phyloP scores from a whole-genome alignment of 495 filamentous ascomycete species.

The Thermothielavioides terrestris region DNA sequence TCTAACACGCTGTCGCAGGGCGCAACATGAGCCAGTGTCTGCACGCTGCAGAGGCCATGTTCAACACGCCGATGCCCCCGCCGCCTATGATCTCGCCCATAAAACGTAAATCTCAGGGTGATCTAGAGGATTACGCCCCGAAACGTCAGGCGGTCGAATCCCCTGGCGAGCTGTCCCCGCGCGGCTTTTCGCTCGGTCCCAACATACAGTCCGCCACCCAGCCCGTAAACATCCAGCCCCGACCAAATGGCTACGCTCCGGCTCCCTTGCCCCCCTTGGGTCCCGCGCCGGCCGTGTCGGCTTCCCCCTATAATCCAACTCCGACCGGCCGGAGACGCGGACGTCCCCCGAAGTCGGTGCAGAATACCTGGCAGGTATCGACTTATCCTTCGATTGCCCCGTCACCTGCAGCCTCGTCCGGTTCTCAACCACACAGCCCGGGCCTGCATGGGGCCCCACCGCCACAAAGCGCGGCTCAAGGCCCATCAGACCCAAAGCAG shows the following conservation, averaged over 20 bases:
- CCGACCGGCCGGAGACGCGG: slow-evolving; percentile 22
- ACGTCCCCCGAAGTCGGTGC: slow-evolving; percentile 23
- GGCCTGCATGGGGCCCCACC: not conserved
- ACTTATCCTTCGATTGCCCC: slow-evolving; percentile 20
- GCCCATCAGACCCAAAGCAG: not conserved
- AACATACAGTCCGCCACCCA: slow-evolving; percentile 21
- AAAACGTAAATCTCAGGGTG: slow-evolving; percentile 39
- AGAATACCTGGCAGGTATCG: slow-evolving; percentile 20
- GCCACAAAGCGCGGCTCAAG: not conserved
- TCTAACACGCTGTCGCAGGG: slow-evolving; percentile 28
- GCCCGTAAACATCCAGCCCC: slow-evolving; percentile 25
- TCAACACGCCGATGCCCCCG: slow-evolving; percentile 28
- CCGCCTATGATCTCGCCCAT: slow-evolving; percentile 29
- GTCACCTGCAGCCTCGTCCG: not conserved
- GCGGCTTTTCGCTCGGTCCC: slow-evolving; percentile 15
- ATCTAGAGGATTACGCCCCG: slow-evolving; percentile 31
- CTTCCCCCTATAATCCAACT: slow-evolving; percentile 13
- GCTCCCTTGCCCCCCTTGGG: slow-evolving; percentile 13
- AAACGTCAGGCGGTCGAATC: slow-evolving; percentile 34
- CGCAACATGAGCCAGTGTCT: slow-evolving; percentile 43
- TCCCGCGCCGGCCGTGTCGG: slow-evolving; percentile 20
- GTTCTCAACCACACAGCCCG: slow-evolving; percentile 21
- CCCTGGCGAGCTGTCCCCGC: slow-evolving; percentile 16
- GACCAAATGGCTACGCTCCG: slow-evolving; percentile 31
- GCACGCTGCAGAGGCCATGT: slow-evolving; percentile 36